Evolutionary conservation across 2,329 filamentous ascomycete genomes (phyloP).

Genomic region (Exophiala lecanii-corni): DNA sequence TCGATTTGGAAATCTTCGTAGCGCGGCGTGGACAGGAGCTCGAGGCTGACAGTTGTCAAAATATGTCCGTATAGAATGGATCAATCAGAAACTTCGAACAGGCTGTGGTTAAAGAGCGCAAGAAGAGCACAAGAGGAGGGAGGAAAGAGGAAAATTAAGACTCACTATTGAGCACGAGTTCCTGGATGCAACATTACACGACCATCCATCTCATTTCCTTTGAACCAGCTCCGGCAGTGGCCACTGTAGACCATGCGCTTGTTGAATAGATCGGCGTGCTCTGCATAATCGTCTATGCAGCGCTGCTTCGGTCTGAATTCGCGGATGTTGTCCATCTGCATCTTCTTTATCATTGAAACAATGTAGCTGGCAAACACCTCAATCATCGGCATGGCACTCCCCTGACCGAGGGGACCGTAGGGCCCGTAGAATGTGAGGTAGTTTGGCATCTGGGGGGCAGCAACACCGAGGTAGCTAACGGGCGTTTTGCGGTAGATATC

Average conservation of each 20-base stretch:
- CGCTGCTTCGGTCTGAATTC: conserved; percentile 16
- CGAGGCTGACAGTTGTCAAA: conserved; percentile 33
- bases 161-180: conserved; percentile 34
- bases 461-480: conserved; percentile 16
- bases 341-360: conserved; percentile 23
- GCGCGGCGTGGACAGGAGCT: conserved; percentile 24
- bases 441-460: conserved; percentile 22
- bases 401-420: conserved; percentile 25
- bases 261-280: conserved; percentile 37
- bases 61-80: conserved; percentile 31
- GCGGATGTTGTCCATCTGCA: conserved; percentile 17
- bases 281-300: conserved; percentile 30
- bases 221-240: conserved; percentile 7
- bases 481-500: conserved; percentile 21
- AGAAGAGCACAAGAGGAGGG: neutral
- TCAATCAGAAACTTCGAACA: too few species aligned
- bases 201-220: conserved; percentile 3
- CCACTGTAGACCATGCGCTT: conserved; percentile 23
- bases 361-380: conserved; percentile 22
- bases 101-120: too few species aligned
- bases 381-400: conserved; percentile 24
- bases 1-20: conserved; percentile 40
- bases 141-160: conserved; percentile 21
- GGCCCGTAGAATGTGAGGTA: conserved; percentile 26
- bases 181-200: conserved; percentile 38